Percentiles rank a stretch among this genome's conserved stretches.
Conservation (phyloP, 441 rosid species). For the Gossypium lobatum region DNA sequence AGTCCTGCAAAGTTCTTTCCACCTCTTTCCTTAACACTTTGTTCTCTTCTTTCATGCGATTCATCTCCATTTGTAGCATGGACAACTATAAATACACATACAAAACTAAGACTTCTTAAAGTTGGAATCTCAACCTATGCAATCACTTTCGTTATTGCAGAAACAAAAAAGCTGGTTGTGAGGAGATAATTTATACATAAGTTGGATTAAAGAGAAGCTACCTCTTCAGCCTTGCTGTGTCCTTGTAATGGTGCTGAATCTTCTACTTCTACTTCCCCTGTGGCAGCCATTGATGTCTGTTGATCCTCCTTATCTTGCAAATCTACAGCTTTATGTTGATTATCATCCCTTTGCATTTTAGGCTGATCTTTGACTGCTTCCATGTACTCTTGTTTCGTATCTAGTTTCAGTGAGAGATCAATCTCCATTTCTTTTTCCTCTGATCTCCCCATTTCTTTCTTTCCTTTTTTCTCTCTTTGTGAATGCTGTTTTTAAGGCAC, state of each 20-base stretch:
- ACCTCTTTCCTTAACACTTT: constrained; percentile 50
- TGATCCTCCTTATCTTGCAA: not conserved
- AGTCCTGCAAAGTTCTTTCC: constrained; percentile 69
- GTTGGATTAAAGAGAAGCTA: constrained; percentile 8
- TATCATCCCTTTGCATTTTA: not conserved
- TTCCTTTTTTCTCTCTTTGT: not conserved
- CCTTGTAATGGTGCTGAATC: constrained; percentile 15
- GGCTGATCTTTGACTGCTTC: not conserved
- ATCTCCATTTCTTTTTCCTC: constrained; percentile 30
- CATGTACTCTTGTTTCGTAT: constrained; percentile 19
- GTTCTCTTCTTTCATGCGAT: constrained; percentile 72
- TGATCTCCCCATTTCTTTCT: not conserved
- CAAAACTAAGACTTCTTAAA: not conserved
- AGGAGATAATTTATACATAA: no score
- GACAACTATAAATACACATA: constrained; percentile 35
- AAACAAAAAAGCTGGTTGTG: not conserved
- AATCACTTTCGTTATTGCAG: not conserved
- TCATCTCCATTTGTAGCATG: constrained; percentile 58
- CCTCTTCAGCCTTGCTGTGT: constrained; percentile 37
- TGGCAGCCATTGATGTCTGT: constrained; percentile 5
- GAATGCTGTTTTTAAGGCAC: constrained; percentile 12
- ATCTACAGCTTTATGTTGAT: constrained; percentile 11
- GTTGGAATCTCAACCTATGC: no score
- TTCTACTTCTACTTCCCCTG: constrained; percentile 16
- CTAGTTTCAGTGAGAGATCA: constrained; percentile 56